Conservation (phyloP, 768 basidiomycete genomes). For the Crepidotus variabilis region DNA sequence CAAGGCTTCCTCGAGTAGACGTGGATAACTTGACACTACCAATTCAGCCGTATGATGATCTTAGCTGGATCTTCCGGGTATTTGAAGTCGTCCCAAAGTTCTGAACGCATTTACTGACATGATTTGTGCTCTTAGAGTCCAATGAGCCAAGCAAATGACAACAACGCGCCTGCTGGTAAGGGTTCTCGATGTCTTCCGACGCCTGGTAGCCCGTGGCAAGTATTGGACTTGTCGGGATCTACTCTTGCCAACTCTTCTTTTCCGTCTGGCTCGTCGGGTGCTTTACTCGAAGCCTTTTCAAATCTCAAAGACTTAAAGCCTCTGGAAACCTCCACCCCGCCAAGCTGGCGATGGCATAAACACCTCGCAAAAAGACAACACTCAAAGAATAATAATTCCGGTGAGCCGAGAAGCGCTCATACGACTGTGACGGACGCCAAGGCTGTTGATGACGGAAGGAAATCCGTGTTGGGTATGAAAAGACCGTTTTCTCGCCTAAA, state of each 20-base stretch:
- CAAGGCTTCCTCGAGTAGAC: background rate
- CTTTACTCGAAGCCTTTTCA: background rate
- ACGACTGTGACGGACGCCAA: too few species aligned
- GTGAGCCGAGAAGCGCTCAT: background rate
- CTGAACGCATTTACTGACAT: background rate
- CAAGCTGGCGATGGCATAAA: background rate
- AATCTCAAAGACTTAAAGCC: background rate
- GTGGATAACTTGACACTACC: background rate
- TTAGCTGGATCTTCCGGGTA: background rate
- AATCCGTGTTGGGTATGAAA: background rate
- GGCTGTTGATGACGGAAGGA: background rate
- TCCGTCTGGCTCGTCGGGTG: background rate
- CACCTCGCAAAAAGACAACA: conserved; percentile 1
- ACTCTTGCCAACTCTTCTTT: background rate
- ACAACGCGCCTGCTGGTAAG: background rate
- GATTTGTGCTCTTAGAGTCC: background rate
- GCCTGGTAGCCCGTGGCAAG: background rate
- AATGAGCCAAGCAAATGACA: background rate
- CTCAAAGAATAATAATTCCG: background rate
- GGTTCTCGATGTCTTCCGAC: background rate
- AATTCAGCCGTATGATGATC: background rate
- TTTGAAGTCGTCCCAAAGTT: background rate
- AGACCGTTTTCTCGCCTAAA: background rate
- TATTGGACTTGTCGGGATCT: background rate
- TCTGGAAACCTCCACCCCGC: background rate